Conservation (phyloP, 108 stramenopile genomes). For the Conticribra weissflogii region DNA sequence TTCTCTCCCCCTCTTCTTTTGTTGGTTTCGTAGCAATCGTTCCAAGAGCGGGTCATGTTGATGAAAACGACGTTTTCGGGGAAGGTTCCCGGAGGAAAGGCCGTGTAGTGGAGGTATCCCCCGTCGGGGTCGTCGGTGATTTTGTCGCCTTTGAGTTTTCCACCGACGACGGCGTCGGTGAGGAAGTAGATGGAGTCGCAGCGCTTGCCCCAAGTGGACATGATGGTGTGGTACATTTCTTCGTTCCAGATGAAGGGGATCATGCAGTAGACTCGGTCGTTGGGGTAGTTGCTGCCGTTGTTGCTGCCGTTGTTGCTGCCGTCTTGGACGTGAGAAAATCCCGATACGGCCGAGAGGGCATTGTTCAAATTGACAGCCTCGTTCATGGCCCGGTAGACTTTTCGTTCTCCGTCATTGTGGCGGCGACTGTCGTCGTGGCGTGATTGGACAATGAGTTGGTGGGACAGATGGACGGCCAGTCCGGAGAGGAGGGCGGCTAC, state of each 20-base stretch:
- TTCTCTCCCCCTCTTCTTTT: neutral
- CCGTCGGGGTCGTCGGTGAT: constrained; percentile 28
- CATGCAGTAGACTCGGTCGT: constrained; percentile 43
- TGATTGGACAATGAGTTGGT: neutral
- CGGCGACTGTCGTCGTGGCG: neutral
- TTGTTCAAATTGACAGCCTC: neutral
- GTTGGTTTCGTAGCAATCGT: constrained; percentile 20
- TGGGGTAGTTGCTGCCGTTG: constrained; percentile 1
- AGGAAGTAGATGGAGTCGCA: constrained; percentile 47
- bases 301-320: constrained; percentile 2
- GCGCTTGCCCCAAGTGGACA: constrained; percentile 51
- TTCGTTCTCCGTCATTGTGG: neutral
- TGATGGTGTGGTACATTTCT: constrained; percentile 28
- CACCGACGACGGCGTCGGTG: constrained; percentile 46
- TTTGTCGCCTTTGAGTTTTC: constrained; percentile 30
- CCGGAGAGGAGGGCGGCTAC: constrained; percentile 13
- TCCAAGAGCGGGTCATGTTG: constrained; percentile 52
- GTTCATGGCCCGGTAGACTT: neutral
- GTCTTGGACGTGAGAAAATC: too few relatives aligned
- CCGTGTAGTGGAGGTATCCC: constrained; percentile 39
- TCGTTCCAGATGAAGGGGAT: constrained; percentile 35
- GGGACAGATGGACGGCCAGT: constrained; percentile 14
- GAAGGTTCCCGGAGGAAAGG: constrained; percentile 43
- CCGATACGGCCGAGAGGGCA: neutral
- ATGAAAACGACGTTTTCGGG: constrained; percentile 46